Base-by-base conservation (phyloP, 371 early-diverging fungal genomes). In the Chytridium lagenaria region DNA sequence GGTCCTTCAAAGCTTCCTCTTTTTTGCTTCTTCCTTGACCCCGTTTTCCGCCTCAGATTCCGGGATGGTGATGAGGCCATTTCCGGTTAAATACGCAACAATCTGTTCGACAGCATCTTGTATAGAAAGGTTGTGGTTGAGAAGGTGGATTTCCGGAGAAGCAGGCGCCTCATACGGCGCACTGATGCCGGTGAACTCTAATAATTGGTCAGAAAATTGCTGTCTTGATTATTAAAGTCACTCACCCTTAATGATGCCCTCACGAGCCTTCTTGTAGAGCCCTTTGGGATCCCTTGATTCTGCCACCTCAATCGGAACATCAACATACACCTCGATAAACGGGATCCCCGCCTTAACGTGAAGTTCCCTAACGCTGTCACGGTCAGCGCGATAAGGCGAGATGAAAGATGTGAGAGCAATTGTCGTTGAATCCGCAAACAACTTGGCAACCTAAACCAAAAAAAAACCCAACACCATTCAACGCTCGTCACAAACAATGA, bases 251-350 rank as follows among this genome's bases (percentile, higher is more conserved):
- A 97, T 95, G 79, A 92, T 90, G 28, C 96, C 97, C 38, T 91
- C 91, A 79, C 92, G 90, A 28, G 97, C 97, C 86, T 94, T 95
- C 85, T 95, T 93, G 89, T 97, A 97, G 38, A 97, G 86, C 1
- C 97, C 97, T 86, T 97, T 97, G 52, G 97, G 97, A 80, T 97
- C 97, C 40, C 97, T 90, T 73, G 89, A 80, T 81, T 97, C 96
- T 39, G 92, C 95, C 31, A 96, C 93, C 34, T 88, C 88, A 36
- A 96, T 77, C 19, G 95, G 94, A 30, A 91, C 93, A 81, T 96
- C 95, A 16, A 92, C 93, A 84, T 75, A 94, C 28, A 95, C 90
- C 81, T 94, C 94, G 67, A 94, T 77, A 75, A 94, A 94, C 1
- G 91, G 91, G 66, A 94, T 87, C 31, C 87, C 88, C n/a, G 89